Conservation (phyloP, 768 basidiomycete species). For the Russula sp. region DNA sequence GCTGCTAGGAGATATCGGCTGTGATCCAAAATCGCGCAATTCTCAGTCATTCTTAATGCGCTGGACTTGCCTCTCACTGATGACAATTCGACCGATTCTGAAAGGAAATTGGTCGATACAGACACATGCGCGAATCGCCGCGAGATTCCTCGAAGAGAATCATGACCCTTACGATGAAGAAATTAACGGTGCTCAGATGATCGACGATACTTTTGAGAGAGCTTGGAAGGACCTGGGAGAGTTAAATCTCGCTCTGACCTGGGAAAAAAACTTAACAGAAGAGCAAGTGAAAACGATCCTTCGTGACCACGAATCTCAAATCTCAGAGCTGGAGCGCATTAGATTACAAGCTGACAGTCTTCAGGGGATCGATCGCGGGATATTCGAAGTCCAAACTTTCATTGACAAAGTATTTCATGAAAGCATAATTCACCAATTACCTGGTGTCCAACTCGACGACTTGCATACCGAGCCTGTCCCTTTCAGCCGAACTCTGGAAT, state of each 20-base stretch:
- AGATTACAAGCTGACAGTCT: not conserved
- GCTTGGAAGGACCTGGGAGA: not conserved
- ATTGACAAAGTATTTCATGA: not conserved
- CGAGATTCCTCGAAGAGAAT: not conserved
- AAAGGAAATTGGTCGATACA: no score
- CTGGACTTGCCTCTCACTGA: conserved; percentile 16
- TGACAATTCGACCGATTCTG: not conserved
- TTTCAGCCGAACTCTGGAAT: not conserved
- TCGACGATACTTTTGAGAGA: conserved; percentile 7
- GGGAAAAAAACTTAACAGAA: not conserved
- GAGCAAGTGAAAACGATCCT: conserved; percentile 3
- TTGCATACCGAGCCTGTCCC: not conserved
- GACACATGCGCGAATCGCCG: not conserved
- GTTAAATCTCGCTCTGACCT: not conserved
- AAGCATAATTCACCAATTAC: not conserved
- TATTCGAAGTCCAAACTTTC: not conserved
- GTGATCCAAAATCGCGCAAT: not conserved
- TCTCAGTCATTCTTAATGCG: conserved; percentile 1
- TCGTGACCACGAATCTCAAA: not conserved
- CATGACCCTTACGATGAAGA: not conserved
- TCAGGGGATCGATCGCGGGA: not conserved
- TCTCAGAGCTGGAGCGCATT: conserved; percentile 2
- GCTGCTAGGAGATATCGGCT: not conserved
- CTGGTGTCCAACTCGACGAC: not conserved
- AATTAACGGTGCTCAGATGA: not conserved